Conservation (phyloP, 2,329 filamentous ascomycete species). For the Whalleya microplaca region DNA sequence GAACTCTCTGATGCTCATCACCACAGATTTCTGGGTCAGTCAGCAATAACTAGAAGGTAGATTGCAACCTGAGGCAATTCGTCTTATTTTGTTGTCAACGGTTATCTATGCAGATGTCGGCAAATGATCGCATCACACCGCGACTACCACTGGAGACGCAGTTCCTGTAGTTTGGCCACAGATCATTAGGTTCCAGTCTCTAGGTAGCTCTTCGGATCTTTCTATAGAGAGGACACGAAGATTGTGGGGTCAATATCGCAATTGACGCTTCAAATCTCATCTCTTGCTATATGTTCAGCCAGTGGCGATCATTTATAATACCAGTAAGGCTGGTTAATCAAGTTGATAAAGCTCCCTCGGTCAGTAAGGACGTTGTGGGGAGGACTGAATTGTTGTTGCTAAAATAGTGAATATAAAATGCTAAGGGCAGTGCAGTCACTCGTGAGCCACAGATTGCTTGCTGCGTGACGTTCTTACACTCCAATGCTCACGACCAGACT, state of each 20-base stretch:
- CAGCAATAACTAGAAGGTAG: no score
- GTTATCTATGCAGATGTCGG: conserved; percentile 5
- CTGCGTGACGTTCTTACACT: no score
- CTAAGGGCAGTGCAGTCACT: neutral
- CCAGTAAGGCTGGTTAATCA: neutral
- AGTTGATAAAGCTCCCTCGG: neutral
- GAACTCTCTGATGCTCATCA: neutral
- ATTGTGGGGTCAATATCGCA: conserved; percentile 6
- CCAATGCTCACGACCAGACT: neutral
- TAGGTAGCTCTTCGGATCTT: conserved; percentile 13
- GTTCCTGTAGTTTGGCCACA: neutral
- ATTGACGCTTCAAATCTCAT: neutral
- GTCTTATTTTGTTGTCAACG: neutral
- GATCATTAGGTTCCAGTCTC: conserved; percentile 2
- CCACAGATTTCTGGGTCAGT: no score
- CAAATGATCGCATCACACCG: conserved; percentile 17
- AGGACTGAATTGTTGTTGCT: neutral
- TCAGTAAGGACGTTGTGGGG: neutral
- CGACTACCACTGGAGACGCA: neutral
- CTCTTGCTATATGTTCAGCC: neutral
- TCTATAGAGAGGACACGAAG: conserved; percentile 13
- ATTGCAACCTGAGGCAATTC: no score
- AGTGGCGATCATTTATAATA: neutral
- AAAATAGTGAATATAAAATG: neutral
- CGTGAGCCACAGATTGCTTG: no score